phyloP scores from a whole-genome alignment of 495 filamentous ascomycete species.

The Neurospora cerealis region DNA sequence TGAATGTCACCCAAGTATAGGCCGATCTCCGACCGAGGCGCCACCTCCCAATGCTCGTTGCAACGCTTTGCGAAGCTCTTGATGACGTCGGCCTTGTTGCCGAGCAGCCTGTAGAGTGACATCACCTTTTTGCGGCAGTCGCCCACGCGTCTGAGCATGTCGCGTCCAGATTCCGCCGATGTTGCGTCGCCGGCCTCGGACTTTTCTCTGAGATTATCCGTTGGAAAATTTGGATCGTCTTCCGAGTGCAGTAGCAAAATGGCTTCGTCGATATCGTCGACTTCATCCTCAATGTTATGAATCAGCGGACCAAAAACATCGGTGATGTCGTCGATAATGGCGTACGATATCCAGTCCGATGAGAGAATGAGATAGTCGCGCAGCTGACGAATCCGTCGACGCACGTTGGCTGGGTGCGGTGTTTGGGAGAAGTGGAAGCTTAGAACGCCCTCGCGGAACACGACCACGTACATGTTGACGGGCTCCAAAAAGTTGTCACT shows the following conservation, averaged over 20 bases:
- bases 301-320: conserved; percentile 91
- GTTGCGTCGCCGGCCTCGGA: conserved; percentile 27
- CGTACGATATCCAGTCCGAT: conserved; percentile 97
- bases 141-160: conserved; percentile 84
- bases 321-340: conserved; percentile 95
- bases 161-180: conserved; percentile 50
- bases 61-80: conserved; percentile 98
- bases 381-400: conserved; percentile 82
- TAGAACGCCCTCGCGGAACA: conserved; percentile 89
- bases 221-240: conserved; percentile 16
- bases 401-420: conserved; percentile 91
- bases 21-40: conserved; percentile 88
- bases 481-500: conserved; percentile 86
- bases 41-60: conserved; percentile 96
- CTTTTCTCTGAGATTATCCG: conserved; percentile 19
- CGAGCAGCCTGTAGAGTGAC: conserved; percentile 79
- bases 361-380: conserved; percentile 88
- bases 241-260: conserved; percentile 67
- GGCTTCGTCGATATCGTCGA: conserved; percentile 77
- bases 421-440: conserved; percentile 93
- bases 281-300: conserved; percentile 78
- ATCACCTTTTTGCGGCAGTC: conserved; percentile 96
- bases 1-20: conserved; percentile 95
- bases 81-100: conserved; percentile 97
- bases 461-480: conserved; percentile 94